phyloP scores from a whole-genome alignment of 257 asterid species.

The Petrea volubilis region DNA sequence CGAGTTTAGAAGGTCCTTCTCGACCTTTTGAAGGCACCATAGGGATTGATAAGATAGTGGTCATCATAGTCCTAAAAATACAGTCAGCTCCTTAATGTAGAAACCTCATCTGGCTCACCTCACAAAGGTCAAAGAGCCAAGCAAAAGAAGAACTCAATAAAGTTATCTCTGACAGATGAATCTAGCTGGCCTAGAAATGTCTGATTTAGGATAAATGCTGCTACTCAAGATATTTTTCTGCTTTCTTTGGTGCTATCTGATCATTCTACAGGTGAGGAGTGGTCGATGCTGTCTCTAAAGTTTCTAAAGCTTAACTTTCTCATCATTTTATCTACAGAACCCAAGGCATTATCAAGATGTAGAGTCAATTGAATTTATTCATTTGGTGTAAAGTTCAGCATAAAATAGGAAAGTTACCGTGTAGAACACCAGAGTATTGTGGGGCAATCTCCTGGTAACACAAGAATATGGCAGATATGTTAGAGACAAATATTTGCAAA shows the following conservation, averaged over 20 bases:
- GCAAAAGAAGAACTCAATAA: neutral
- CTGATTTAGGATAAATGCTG: neutral
- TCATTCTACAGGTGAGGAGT: constrained; percentile 1
- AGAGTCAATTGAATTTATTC: neutral
- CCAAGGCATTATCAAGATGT: neutral
- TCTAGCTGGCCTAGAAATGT: neutral
- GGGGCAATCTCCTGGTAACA: constrained; percentile 88
- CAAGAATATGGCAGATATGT: constrained; percentile 24
- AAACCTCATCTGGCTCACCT: neutral
- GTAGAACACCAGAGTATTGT: constrained; percentile 90
- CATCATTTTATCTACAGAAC: constrained; percentile 7
- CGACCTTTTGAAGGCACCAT: neutral
- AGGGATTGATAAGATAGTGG: neutral
- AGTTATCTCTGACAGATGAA: neutral
- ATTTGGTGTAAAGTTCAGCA: neutral
- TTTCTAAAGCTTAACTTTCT: neutral
- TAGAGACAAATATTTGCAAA: constrained; percentile 21
- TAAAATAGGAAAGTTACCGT: constrained; percentile 53
- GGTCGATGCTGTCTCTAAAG: neutral
- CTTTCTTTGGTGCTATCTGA: constrained; percentile 4
- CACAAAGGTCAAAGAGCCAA: neutral
- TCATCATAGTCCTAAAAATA: neutral
- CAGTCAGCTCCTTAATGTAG: neutral
- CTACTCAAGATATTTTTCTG: neutral
- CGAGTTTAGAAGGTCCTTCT: neutral